Evolutionary conservation across 345 rosid genomes (phyloP).

Genomic region (Cardamine chenopodiifolia): DNA sequence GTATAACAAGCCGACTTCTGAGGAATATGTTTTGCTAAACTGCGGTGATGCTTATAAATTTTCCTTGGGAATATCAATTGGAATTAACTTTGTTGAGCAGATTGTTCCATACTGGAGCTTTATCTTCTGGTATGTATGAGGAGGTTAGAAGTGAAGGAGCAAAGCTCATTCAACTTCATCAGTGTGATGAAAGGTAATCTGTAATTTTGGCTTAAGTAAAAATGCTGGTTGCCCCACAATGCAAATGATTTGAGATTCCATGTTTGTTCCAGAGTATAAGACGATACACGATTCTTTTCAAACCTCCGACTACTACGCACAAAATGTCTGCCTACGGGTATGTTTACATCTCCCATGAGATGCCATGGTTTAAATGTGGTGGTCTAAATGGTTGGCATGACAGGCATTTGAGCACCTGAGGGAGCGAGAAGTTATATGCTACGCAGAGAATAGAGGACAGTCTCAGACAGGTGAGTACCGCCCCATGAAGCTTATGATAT

Average conservation of each 20-base stretch:
- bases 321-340: slow-evolving; percentile 75
- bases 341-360: slow-evolving; percentile 36
- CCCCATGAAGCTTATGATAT: slow-evolving; percentile 70
- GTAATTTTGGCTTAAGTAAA: slow-evolving; percentile 12
- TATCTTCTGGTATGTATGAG: slow-evolving; percentile 86
- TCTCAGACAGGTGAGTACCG: slow-evolving; percentile 75
- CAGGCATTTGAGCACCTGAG: slow-evolving; percentile 90
- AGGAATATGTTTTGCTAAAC: slow-evolving; percentile 16
- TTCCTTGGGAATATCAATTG: slow-evolving; percentile 5
- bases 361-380: slow-evolving; percentile 12
- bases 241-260: slow-evolving; percentile 9
- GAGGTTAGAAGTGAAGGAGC: slow-evolving; percentile 86
- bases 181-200: slow-evolving; percentile 82
- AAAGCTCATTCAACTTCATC: slow-evolving; percentile 76
- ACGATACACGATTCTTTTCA: slow-evolving; percentile 71
- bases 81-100: slow-evolving; percentile 46
- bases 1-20: slow-evolving; percentile 38
- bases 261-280: slow-evolving; percentile 72
- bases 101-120: slow-evolving; percentile 88
- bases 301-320: slow-evolving; percentile 73
- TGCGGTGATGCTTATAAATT: not conserved
- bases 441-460: slow-evolving; percentile 62
- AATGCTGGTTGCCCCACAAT: not conserved
- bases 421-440: slow-evolving; percentile 66
- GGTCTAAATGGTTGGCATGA: slow-evolving; percentile 36